Base-by-base conservation (phyloP, 352 stramenopile species). In the Pythium guiyangense region DNA sequence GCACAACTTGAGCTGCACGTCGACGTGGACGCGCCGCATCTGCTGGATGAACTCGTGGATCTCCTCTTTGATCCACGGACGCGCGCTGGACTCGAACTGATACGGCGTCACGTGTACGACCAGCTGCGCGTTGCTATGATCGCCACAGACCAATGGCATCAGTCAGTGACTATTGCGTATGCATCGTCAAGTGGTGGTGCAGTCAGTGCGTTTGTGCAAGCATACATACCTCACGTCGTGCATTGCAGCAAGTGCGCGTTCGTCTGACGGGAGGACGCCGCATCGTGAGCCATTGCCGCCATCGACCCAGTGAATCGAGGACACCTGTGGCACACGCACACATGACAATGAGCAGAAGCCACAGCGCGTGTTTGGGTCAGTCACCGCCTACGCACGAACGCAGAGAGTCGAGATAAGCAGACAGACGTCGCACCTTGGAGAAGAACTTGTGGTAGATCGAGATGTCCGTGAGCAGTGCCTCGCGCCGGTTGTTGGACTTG, bases 271-370 rank as follows among this genome's bases (percentile, higher is more conserved):
- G 39, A 88, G 50, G 14, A 67, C 66, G 0, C 75, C 71, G 35
- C 60, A 54, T 35, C 75, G 61, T 6, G 71, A 82, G 3, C 78
- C 78, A 29, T 88, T 88, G 15, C 78, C 78, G 10, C 65, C 70
- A 57, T 88, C 78, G 6, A 86, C 56, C 78, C 78, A 88, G 52
- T 88, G 78, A 12, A 86, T 85, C 4, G 78, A 84, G 15, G 66
- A 55, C 20, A 88, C 57, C 73, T 81, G n/a, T n/a, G n/a, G 48
- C 5, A 55, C 44, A 64, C 17, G 57, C 15, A 52, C 1, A 59
- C 11, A 64, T n/a, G 35, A 12, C 39, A 44, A 3, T 15, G 39
- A 17, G 14, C 14, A 1, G 4, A 12, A 20, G 15, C 14, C 6
- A 20, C 39, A 44, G 18, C 14, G 39, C n/a, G 39, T 20, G 39